A percentile compares a stretch with the other conserved stretches of the same genome.
These are phyloP conservation scores for Acanthamoeba culbertsoni DNA, from an alignment of 208 protist species.

Conservation along the genomic window DNA sequence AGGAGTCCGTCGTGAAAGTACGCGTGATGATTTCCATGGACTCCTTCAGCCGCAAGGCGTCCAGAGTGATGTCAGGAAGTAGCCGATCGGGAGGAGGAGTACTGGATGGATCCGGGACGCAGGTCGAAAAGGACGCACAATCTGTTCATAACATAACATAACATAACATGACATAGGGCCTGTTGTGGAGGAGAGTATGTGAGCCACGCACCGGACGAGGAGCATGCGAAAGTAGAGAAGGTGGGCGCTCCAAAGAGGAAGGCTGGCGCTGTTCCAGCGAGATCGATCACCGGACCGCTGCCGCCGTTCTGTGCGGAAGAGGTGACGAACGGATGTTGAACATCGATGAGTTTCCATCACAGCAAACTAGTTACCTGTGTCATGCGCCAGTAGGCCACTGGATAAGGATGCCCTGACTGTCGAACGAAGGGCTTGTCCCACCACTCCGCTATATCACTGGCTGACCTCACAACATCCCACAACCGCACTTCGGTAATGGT, in stretches of 20 bases:
- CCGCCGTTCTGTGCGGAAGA: not conserved
- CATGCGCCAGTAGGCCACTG: conserved; percentile 38
- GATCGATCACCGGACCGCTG: not conserved
- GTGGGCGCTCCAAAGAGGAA: not conserved
- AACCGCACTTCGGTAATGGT: not conserved
- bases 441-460: not conserved
- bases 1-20: not conserved
- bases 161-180: too few relatives aligned
- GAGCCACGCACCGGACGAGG: not conserved
- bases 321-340: not conserved
- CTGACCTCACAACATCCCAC: not conserved
- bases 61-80: not conserved
- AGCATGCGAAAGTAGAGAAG: not conserved
- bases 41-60: not conserved
- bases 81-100: not conserved
- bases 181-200: not conserved
- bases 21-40: not conserved
- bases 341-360: not conserved
- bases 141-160: not conserved
- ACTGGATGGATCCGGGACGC: not conserved
- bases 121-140: not conserved
- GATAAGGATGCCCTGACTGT: not conserved
- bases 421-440: not conserved
- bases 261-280: not conserved
- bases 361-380: not conserved